A percentile compares a stretch with the other conserved stretches of the same genome.
Conservation (phyloP, 441 rosid species). For the Croton setiger region DNA sequence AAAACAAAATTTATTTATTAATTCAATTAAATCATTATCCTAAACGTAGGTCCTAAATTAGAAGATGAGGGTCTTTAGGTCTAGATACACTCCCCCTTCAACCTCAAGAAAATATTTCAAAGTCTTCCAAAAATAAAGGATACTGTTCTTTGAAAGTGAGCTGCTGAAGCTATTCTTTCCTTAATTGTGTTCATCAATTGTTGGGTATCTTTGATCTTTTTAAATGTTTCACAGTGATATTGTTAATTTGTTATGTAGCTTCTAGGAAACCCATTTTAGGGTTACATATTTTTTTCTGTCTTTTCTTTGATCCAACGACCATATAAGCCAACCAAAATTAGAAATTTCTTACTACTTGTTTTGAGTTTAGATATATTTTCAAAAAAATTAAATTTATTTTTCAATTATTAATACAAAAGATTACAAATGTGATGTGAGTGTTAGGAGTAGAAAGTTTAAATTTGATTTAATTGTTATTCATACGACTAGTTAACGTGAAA, state of each 20-base stretch:
- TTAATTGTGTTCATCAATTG: neutral
- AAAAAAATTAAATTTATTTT: no score
- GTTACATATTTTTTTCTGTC: neutral
- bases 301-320: neutral
- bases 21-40: conserved; percentile 13
- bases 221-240: conserved; percentile 4
- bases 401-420: no score
- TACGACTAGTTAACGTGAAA: no score
- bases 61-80: conserved; percentile 26
- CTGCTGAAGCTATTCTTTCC: neutral
- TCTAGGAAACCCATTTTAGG: conserved; percentile 25
- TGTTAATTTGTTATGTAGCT: conserved; percentile 20
- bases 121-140: conserved; percentile 33
- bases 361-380: no score
- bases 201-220: neutral
- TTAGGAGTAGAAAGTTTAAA: no score
- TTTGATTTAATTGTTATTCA: no score
- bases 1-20: neutral
- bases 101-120: conserved; percentile 24
- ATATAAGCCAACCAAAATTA: neutral
- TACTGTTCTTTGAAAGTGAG: conserved; percentile 21
- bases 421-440: no score
- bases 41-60: conserved; percentile 1
- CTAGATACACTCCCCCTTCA: conserved; percentile 54
- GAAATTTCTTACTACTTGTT: neutral